Evolutionary conservation across 140 eudicot genomes (phyloP), one percentile per base, ranked within the genome.

Genomic region (Erigeron philadelphicus): DNA sequence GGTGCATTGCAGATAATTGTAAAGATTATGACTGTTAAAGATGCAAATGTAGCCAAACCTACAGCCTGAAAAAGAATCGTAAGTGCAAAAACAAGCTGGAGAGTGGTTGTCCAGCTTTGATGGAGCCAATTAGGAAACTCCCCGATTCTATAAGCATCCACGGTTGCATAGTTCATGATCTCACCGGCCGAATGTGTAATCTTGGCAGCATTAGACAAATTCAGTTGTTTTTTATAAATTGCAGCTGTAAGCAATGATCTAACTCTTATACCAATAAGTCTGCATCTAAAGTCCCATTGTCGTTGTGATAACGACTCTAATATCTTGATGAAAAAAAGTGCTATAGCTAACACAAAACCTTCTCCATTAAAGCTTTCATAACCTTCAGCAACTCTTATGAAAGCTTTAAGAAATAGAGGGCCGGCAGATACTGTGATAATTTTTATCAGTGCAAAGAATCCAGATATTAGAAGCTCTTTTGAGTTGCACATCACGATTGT

Each of bases 41-140:
- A 81, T 43, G 98, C 95, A 44, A 87, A 66, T 35, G 96, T 93
- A 12, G 98, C 98, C 13, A 80, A 82, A 61, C 98, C 96, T 0
- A 93, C 95, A 21, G 96, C 82, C 19, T 79, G 88, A 61, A 74
- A 81, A 21, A 93, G 89, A 57, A 93, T 89, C 18, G 79, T 64
- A 1, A 93, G 80, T 2, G 96, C 96, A 12, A 93, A 71, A 48
- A 86, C 59, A 72, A 93, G 95, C 65, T 93, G 98, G 68, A 93
- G 82, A 71, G 73, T 67, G 7, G 98, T 89, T 6, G 96, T 93
- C 98, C 98, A 93, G 7, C 83, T 79, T 76, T 89, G 98, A 73
- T 93, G 98, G 38, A 85, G 76, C 94, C 95, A 93, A 63, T 70
- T 86, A 5, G 98, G 98, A 69, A 93, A 87, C 70, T 93, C 98